Percentiles rank a stretch among this genome's conserved stretches.
phyloP scores from a whole-genome alignment of 805 yeast species.

The Isabelozyma rhagii region DNA sequence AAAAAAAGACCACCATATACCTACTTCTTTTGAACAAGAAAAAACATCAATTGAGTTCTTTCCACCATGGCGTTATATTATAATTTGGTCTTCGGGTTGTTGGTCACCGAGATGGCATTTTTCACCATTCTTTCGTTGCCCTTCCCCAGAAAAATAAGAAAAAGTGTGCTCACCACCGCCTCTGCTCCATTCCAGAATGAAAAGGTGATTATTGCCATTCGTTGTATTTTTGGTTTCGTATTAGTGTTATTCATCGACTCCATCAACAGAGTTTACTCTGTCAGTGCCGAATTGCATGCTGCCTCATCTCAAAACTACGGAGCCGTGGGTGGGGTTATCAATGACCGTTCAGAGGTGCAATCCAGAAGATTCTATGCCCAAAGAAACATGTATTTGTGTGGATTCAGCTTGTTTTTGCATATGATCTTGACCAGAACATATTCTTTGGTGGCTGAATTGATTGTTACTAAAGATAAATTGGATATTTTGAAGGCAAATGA shows the following conservation, averaged over 20 bases:
- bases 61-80: conserved; percentile 41
- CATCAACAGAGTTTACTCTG: conserved; percentile 74
- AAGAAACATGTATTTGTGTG: conserved; percentile 93
- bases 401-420: conserved; percentile 88
- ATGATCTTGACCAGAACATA: conserved; percentile 83
- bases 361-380: conserved; percentile 94
- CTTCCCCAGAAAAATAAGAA: conserved; percentile 71
- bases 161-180: conserved; percentile 59
- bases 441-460: conserved; percentile 69
- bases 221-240: conserved; percentile 81
- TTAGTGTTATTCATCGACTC: conserved; percentile 83
- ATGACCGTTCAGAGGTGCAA: conserved; percentile 77
- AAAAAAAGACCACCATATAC: neutral
- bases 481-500: conserved; percentile 28
- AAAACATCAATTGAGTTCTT: neutral
- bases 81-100: conserved; percentile 63
- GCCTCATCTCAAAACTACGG: conserved; percentile 14
- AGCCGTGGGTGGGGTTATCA: conserved; percentile 23
- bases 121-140: conserved; percentile 84
- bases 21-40: neutral
- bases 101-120: conserved; percentile 72
- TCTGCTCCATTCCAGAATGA: conserved; percentile 68
- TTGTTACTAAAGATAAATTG: conserved; percentile 60
- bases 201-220: conserved; percentile 71
- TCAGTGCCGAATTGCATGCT: conserved; percentile 57